These are phyloP conservation scores for Oryza rufipogon DNA, from an alignment of 176 grass and related monocot species.

Conservation along the genomic window DNA sequence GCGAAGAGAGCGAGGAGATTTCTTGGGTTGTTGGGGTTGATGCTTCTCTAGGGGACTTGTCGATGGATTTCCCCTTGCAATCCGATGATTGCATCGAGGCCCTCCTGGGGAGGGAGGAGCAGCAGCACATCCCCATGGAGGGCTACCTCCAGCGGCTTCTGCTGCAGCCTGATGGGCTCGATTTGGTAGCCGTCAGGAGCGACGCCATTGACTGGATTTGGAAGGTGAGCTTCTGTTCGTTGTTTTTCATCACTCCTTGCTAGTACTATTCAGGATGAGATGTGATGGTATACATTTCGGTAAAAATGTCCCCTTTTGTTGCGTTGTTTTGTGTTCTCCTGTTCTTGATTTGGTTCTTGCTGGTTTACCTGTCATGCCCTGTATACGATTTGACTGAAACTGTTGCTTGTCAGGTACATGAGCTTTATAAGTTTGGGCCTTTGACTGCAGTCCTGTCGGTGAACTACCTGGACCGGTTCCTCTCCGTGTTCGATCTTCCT, in stretches of 20 bases:
- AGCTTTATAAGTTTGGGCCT: constrained; percentile 79
- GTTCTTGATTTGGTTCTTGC: constrained; percentile 36
- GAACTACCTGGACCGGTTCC: constrained; percentile 95
- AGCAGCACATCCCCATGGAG: constrained; percentile 63
- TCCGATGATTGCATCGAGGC: constrained; percentile 71
- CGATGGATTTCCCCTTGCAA: constrained; percentile 59
- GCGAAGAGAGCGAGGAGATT: constrained; percentile 49
- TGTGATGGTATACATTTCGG: constrained; percentile 34
- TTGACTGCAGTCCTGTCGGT: constrained; percentile 83
- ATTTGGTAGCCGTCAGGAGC: constrained; percentile 70
- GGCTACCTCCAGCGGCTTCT: constrained; percentile 75
- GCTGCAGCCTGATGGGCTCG: constrained; percentile 47
- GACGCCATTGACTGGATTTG: constrained; percentile 92
- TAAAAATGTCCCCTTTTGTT: constrained; percentile 32
- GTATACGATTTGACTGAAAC: constrained; percentile 45
- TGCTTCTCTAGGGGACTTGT: constrained; percentile 7
- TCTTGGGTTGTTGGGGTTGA: constrained; percentile 50
- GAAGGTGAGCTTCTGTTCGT: constrained; percentile 66
- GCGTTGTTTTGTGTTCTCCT: background rate
- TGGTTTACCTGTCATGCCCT: background rate
- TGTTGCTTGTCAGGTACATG: constrained; percentile 62
- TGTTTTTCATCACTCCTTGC: constrained; percentile 19
- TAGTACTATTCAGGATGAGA: constrained; percentile 13
- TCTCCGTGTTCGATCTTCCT: constrained; percentile 79
- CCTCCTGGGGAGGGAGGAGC: constrained; percentile 62